Conservation (phyloP, 495 filamentous ascomycete species). For the Annulohypoxylon bovei region DNA sequence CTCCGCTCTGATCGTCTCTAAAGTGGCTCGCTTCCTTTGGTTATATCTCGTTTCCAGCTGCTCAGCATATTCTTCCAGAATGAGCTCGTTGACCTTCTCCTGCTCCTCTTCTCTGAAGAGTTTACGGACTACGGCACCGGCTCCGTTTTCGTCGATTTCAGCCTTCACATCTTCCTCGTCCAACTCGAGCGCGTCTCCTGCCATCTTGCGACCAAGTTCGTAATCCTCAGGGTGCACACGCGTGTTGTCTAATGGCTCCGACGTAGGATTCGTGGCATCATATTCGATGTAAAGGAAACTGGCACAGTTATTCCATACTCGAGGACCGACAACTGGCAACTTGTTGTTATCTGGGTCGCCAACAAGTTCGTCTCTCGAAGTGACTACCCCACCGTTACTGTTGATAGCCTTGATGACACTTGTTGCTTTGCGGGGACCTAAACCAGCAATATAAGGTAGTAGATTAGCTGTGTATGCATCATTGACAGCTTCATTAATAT, state of each 20-base stretch:
- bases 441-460: slow-evolving; percentile 88
- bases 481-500: slow-evolving; percentile 88
- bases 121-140: slow-evolving; percentile 89
- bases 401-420: slow-evolving; percentile 90
- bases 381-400: slow-evolving; percentile 83
- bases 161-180: slow-evolving; percentile 98
- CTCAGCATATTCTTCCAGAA: slow-evolving; percentile 95
- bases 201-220: slow-evolving; percentile 96
- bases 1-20: slow-evolving; percentile 96
- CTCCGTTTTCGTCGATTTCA: slow-evolving; percentile 86
- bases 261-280: slow-evolving; percentile 76
- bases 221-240: slow-evolving; percentile 98
- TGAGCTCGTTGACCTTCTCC: slow-evolving; percentile 94
- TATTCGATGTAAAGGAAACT: slow-evolving; percentile 93
- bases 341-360: slow-evolving; percentile 82
- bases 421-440: slow-evolving; percentile 91
- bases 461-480: slow-evolving; percentile 84
- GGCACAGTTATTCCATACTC: slow-evolving; percentile 94
- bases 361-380: slow-evolving; percentile 83
- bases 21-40: slow-evolving; percentile 92
- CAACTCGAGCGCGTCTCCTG: slow-evolving; percentile 92
- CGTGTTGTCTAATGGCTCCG: slow-evolving; percentile 95
- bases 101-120: slow-evolving; percentile 90
- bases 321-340: slow-evolving; percentile 81
- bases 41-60: slow-evolving; percentile 92